These are phyloP conservation scores for Suillus plorans DNA, from an alignment of 768 basidiomycete genomes.

Conservation along the genomic window DNA sequence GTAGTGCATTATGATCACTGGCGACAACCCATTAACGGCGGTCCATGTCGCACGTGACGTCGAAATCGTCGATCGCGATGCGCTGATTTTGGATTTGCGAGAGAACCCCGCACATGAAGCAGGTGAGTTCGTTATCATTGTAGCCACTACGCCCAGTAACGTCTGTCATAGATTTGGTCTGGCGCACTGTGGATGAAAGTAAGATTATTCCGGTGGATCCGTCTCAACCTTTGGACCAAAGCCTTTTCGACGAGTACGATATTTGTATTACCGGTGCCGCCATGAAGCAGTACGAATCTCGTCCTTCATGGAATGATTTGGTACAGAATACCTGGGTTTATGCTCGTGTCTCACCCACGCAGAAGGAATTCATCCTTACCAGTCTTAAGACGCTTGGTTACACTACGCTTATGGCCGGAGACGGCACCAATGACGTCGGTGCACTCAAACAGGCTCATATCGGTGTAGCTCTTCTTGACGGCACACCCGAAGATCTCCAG, in stretches of 20 bases:
- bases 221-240: slow-evolving; percentile 68
- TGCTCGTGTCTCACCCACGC: slow-evolving; percentile 92
- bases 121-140: slow-evolving; percentile 46
- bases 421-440: slow-evolving; percentile 98
- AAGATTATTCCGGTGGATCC: slow-evolving; percentile 88
- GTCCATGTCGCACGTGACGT: slow-evolving; percentile 95
- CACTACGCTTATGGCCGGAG: slow-evolving; percentile 95
- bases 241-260: slow-evolving; percentile 85
- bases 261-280: slow-evolving; percentile 96
- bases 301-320: slow-evolving; percentile 72
- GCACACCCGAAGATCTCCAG: slow-evolving; percentile 86
- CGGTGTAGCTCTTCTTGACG: slow-evolving; percentile 90
- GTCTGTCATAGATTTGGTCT: slow-evolving; percentile 66
- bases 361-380: slow-evolving; percentile 95
- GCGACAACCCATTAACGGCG: slow-evolving; percentile 97
- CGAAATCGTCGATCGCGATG: slow-evolving; percentile 95
- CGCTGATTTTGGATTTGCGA: slow-evolving; percentile 85
- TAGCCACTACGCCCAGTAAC: neutral
- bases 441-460: slow-evolving; percentile 98
- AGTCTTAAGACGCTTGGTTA: slow-evolving; percentile 88
- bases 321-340: slow-evolving; percentile 98
- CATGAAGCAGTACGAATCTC: slow-evolving; percentile 79
- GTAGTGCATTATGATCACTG: slow-evolving; percentile 99
- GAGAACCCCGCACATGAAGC: slow-evolving; percentile 73
- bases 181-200: slow-evolving; percentile 92